Base-by-base conservation (phyloP, 768 basidiomycete genomes). In the Tulasnella sp. region DNA sequence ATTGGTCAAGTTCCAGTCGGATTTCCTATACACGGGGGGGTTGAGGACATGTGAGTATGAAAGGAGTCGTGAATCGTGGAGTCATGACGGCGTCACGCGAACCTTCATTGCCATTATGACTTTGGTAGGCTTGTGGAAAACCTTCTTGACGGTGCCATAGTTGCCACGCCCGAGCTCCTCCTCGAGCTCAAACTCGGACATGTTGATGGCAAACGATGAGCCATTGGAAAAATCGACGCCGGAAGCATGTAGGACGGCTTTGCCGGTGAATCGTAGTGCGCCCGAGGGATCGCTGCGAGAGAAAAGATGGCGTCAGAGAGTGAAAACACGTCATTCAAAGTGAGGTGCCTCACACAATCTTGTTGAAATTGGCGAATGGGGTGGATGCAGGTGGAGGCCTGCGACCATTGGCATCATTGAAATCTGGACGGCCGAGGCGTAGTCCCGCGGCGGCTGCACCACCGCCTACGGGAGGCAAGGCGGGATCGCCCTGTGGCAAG, bases 31-130 rank as follows among this genome's bases (percentile, higher is more conserved):
- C 25, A 51, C 61, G n/a, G 21, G 24, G 22, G 53, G 4, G 61
- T 31, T 17, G 12, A 22, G 24, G 34, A 21, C 21, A 29, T n/a
- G 60, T 60, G 62, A 66, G 52, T 57, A 43, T 60, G 60, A 59
- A 2, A 27, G 25, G 31, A 9, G 45, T 7, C 34, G 29, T 41
- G 8, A 50, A n/a, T 31, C n/a, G n/a, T 17, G 5, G 42, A 17
- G 29, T 30, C 41, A 15, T 3, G 17, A 17, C 4, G 11, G 49
- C n/a, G n/a, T n/a, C n/a, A n/a, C n/a, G 67, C 75, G 51, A 53
- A 93, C 94, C 84, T 99, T 99, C 92, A 98, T 94, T 11, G 94
- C 94, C 93, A 99, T 97, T 60, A 80, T 80, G 46, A 97, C 91
- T 55, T 92, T 93, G 8, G 91, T 97, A 3, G 93, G 93, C 61